Evolutionary conservation across 441 rosid genomes (phyloP), one percentile per base, ranked within the genome.

Genomic region (Adansonia gregorii): DNA sequence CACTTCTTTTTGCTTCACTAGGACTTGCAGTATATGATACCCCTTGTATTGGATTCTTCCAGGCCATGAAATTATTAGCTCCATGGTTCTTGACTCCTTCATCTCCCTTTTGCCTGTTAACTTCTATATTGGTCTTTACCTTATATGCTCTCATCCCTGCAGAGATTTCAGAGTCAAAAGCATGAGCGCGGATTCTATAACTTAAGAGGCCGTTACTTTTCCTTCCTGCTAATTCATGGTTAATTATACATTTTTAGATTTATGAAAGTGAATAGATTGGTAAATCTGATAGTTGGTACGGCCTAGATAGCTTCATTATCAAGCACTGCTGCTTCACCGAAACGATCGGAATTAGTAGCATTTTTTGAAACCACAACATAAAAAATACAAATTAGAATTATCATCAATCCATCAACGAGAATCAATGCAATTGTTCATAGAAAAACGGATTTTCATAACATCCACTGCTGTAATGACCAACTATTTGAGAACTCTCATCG

Each of bases 61-160:
- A 10, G 41, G 52, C 67, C 60, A 66, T 45, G 52, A 46, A 45
- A 49, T 43, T 11, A 0, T 68, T 72, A 35, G 39, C 22, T 77
- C 41, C 75, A 9, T 4, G 65, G 35, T 49, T 51, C 51, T 48
- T 41, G 45, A 27, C 35, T 8, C 45, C 41, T 73, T 64, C 64
- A 56, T 76, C 45, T 19, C 59, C 70, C 4, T 61, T 66, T 49
- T 77, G 64, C 39, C 67, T 19, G 31, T 51, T 49, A 9, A 59
- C 75, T 24, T 14, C 64, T 9, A 2, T 75, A 0, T 65, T 43
- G 69, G 39, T 77, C 39, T 76, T 65, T 41, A 24, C 73, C 51
- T 48, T 39, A 6, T 58, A 41, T 43, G 65, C 52, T 75, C 78
- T 76, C 54, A 70, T 51, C 68, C 61, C 85, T 55, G 48, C 49